Base-by-base conservation (phyloP, 352 stramenopile species). In the Phytophthora niederhauseri region DNA sequence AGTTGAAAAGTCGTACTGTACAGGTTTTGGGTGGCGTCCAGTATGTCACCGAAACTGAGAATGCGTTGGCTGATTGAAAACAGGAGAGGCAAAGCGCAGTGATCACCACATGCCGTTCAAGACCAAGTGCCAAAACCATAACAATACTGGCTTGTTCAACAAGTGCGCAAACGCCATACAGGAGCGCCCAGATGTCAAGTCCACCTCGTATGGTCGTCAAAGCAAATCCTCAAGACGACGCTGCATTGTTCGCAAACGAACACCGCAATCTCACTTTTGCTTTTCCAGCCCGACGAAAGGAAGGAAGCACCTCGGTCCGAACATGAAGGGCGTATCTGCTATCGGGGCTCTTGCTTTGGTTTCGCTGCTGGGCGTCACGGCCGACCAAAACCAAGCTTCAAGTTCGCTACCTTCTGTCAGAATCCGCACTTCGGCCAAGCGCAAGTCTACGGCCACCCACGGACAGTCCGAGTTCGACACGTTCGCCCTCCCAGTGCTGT, bases 401-500 rank as follows among this genome's bases (percentile, higher is more conserved):
- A 45, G 14, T 45, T 45, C 30, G 30, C 9, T 45, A 45, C 36
- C 36, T 15, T 45, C 36, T n/a, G 36, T 45, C 12, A 45, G 52
- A 57, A 57, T 34, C 66, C 17, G 68, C 61, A 20, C 50, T 70
- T 82, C 41, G 0, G 46, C 77, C 49, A 82, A 82, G 59, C 68
- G 77, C 6, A 48, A 9, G 26, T 70, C 71, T 5, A 82, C 82
- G 75, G 24, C 51, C 26, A 61, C 80, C 14, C 69, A 70, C 24
- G 77, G 69, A 6, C 55, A 73, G 12, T 57, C 68, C 15, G 48
- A 78, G 49, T 76, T 81, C 41, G 57, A 82, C 34, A 57, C 78
- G 6, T 75, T 82, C 34, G 75, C 70, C 6, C 77, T 73, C 28
- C 77, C 68, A 2, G 57, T 81, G 19, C 57, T 76, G 41, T 70